Base-by-base conservation (phyloP, 768 basidiomycete species). In the Cystobasidium ongulense region DNA sequence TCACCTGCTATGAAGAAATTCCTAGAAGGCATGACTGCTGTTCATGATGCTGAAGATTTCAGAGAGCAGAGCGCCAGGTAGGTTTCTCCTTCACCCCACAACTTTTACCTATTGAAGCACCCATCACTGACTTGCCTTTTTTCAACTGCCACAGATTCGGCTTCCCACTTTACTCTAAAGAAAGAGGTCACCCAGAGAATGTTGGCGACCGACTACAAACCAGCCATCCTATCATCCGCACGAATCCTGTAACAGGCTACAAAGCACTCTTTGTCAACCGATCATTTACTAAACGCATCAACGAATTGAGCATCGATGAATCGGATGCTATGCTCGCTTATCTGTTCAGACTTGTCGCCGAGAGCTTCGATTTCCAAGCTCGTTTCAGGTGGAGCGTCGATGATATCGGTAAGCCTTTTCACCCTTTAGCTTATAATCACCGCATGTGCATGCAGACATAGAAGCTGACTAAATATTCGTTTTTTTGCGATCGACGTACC, bases 11-110 rank as follows among this genome's bases (percentile, higher is more conserved):
- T 83, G 74, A 81, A 83, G 62, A 82, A 81, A 39, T 87, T 87
- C 79, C 81, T 88, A 52, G 86, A 87, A 77, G 85, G 85, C 8
- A 80, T 88, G 17, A 86, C 85, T 0, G 87, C 87, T 0, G 79
- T 84, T 1, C 87, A 88, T 76, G 80, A 82, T 52, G 81, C 72
- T 13, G 65, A 75, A n/a, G 43, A 39, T 35, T 71, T 71, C 68
- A 46, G 68, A 11, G 68, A 71, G 35, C 68, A 71, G 54, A 46
- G 36, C 31, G 41, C 65, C 10, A 59, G 29, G 57, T 59, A 27
- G 29, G 57, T 59, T 7, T 54, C n/a, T 29, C n/a, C 5, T 23
- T 38, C 21, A 82, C 81, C 76, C 52, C 8, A 54, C 7, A n/a
- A 54, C 10, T 54, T n/a, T 54, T 8, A 23, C 8, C 27, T 7